These are phyloP conservation scores for Dunaliella primolecta DNA, from an alignment of 139 green algal species.

Conservation along the genomic window DNA sequence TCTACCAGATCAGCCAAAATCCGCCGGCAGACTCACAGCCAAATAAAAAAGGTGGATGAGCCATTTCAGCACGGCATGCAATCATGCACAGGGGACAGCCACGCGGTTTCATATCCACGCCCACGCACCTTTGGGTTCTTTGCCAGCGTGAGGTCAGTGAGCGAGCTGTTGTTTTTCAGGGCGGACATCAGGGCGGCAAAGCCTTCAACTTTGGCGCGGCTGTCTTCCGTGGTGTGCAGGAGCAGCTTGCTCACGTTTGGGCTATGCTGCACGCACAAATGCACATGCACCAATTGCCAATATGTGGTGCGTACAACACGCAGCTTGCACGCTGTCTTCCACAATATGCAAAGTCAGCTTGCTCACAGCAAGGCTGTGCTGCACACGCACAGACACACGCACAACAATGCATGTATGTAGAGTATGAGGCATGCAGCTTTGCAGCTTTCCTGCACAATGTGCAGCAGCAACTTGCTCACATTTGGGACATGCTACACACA, in stretches of 20 bases:
- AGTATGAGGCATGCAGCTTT: not conserved
- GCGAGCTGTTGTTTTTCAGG: not conserved
- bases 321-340: no score
- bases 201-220: not conserved
- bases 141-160: slow-evolving; percentile 12
- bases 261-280: slow-evolving; percentile 4
- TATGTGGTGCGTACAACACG: not conserved
- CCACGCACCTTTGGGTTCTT: not conserved
- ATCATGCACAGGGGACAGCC: no score
- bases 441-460: not conserved
- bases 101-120: no score
- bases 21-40: no score
- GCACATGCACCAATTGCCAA: not conserved
- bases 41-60: no score
- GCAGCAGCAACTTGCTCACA: not conserved
- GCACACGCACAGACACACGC: not conserved
- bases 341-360: not conserved
- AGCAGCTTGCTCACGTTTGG: not conserved
- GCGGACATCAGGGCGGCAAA: slow-evolving; percentile 1
- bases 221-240: not conserved
- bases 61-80: no score
- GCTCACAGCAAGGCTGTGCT: not conserved
- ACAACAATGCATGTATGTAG: not conserved
- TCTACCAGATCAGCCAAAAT: no score
- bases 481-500: not conserved